Conservation (phyloP, 225 moss, liverwort and hornwort genomes). For the Neckera pumila region DNA sequence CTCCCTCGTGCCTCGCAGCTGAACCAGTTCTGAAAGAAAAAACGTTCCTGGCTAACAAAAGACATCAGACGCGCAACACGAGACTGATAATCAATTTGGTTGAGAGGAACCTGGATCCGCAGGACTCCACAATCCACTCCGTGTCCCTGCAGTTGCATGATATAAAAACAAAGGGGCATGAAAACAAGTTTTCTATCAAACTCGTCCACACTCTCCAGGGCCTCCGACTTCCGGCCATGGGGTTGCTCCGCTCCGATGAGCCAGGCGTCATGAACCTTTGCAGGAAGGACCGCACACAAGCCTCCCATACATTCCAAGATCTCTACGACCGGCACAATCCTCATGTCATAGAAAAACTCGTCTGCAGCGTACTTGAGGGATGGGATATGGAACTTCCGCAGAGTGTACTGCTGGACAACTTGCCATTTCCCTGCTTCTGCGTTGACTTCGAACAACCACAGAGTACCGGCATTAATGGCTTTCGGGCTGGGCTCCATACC, state of each 20-base stretch:
- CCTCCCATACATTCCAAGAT: not conserved
- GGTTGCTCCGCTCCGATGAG: not conserved
- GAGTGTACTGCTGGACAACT: not conserved
- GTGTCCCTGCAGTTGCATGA: not conserved
- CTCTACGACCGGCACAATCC: not conserved
- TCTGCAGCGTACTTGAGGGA: fast-evolving
- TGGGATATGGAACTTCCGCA: not conserved
- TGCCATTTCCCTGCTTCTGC: not conserved
- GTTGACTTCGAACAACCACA: not conserved
- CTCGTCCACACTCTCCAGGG: not conserved
- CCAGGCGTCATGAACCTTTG: not conserved
- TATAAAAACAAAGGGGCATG: not conserved
- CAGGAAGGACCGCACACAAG: not conserved
- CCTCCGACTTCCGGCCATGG: not conserved
- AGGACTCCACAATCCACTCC: not conserved
- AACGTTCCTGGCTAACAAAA: fast-evolving
- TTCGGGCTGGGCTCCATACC: not conserved
- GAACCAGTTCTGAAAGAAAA: not conserved
- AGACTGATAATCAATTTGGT: not conserved
- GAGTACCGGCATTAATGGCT: no score
- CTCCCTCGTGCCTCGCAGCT: not conserved
- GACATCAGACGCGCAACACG: no score
- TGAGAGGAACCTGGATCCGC: not conserved
- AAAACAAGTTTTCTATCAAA: no score
- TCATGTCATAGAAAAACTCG: not conserved